phyloP scores from a whole-genome alignment of 352 stramenopile species.

The Saprolegnia diclina region DNA sequence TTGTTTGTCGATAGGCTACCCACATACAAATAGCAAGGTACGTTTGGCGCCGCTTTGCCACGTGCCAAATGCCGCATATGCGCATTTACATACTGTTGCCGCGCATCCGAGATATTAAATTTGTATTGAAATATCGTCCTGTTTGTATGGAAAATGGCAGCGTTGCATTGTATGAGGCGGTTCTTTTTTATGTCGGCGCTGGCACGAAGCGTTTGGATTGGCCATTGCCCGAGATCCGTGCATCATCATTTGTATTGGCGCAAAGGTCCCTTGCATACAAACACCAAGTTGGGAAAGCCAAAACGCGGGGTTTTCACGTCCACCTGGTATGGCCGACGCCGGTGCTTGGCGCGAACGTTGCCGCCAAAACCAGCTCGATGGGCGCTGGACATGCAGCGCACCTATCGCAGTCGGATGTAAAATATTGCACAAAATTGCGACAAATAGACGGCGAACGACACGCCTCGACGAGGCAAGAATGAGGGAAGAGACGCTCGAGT shows the following conservation, averaged over 20 bases:
- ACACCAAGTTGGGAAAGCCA: background rate
- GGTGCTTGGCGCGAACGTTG: slow-evolving; percentile 4
- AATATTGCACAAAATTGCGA: too few species aligned
- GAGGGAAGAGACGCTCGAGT: too few species aligned
- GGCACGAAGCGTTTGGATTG: slow-evolving; percentile 4
- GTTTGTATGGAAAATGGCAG: background rate
- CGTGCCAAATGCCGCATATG: slow-evolving; percentile 1
- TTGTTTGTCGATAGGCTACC: background rate
- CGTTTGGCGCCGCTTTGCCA: too few species aligned
- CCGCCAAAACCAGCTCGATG: slow-evolving; percentile 3
- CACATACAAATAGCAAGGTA: background rate
- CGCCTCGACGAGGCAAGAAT: too few species aligned
- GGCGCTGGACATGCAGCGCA: too few species aligned
- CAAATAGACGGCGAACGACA: too few species aligned
- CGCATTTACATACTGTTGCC: background rate
- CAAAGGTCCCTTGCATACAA: slow-evolving; percentile 8
- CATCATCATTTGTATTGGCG: background rate
- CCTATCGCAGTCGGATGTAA: too few species aligned
- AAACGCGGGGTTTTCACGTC: too few species aligned
- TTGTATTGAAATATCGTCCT: background rate
- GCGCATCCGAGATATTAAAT: background rate
- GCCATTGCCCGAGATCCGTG: background rate
- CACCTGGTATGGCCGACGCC: background rate
- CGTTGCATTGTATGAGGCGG: background rate
- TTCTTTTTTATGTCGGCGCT: slow-evolving; percentile 1